These are phyloP conservation scores for Begonia loranthoides DNA, from an alignment of 306 rosid species.

Conservation along the genomic window DNA sequence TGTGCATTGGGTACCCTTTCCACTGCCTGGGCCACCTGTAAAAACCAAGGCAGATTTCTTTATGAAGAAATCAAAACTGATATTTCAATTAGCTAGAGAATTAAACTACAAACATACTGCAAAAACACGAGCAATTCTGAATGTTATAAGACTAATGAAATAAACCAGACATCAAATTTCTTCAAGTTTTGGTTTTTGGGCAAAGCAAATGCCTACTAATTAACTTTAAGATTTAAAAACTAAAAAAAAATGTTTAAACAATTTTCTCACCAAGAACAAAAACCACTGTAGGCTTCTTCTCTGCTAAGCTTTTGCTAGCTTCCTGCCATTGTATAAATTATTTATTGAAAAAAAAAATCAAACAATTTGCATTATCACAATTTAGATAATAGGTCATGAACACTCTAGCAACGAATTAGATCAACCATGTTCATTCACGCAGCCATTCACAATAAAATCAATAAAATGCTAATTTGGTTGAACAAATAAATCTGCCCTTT, in stretches of 20 bases:
- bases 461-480: neutral
- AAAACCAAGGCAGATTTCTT: conserved; percentile 9
- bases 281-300: conserved; percentile 50
- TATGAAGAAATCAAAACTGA: conserved; percentile 11
- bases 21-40: conserved; percentile 69
- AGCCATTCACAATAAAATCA: neutral
- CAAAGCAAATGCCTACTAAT: no score
- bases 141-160: no score
- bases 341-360: neutral
- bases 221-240: neutral
- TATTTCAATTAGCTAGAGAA: neutral
- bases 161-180: no score
- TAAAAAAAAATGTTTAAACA: neutral
- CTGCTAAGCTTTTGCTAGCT: conserved; percentile 29
- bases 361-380: no score
- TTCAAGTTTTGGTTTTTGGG: no score
- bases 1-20: conserved; percentile 73
- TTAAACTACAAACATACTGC: neutral
- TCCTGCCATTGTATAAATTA: conserved; percentile 17
- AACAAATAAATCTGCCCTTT: neutral
- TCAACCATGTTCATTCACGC: neutral
- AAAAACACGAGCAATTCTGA: neutral
- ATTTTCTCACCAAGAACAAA: conserved; percentile 55
- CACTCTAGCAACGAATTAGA: neutral
- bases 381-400: no score